Conservation (phyloP, 2,329 filamentous ascomycete genomes). For the Microascus cirrosus region DNA sequence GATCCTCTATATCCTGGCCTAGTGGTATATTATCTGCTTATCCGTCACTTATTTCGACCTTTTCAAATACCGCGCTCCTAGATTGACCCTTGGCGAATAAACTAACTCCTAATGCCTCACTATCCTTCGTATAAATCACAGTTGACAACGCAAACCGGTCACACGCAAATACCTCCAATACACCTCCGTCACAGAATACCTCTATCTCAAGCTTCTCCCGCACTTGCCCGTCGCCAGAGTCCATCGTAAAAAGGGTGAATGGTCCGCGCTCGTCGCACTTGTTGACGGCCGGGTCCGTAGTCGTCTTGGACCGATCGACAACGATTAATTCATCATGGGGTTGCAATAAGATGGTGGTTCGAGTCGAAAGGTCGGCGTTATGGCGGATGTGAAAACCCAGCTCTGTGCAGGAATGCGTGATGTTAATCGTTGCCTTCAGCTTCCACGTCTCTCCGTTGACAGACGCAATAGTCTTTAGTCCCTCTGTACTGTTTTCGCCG, state of each 20-base stretch:
- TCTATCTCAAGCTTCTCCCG: constrained; percentile 26
- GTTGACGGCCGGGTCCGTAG: constrained; percentile 18
- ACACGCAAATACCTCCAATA: constrained; percentile 34
- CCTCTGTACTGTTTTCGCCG: background rate
- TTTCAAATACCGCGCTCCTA: background rate
- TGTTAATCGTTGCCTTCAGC: background rate
- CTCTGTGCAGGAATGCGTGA: constrained; percentile 4
- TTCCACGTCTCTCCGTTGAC: background rate
- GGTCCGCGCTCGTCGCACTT: constrained; percentile 24
- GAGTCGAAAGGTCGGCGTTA: constrained; percentile 13
- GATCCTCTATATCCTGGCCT: too few relatives aligned
- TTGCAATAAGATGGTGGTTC: constrained; percentile 26
- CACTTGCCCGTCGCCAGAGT: constrained; percentile 8
- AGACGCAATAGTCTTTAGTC: background rate
- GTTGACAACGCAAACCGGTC: constrained; percentile 27
- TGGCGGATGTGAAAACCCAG: constrained; percentile 15
- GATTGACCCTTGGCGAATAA: background rate
- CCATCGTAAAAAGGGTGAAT: constrained; percentile 31
- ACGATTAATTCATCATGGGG: constrained; percentile 21
- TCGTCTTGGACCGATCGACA: constrained; percentile 18
- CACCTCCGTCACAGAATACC: constrained; percentile 26
- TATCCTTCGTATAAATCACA: constrained; percentile 17
- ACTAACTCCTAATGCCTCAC: background rate
- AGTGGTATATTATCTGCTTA: background rate
- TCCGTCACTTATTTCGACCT: background rate